A percentile compares a stretch with the other conserved stretches of the same genome.
phyloP scores from a whole-genome alignment of 306 rosid genomes.

The Inga leiocalycina region DNA sequence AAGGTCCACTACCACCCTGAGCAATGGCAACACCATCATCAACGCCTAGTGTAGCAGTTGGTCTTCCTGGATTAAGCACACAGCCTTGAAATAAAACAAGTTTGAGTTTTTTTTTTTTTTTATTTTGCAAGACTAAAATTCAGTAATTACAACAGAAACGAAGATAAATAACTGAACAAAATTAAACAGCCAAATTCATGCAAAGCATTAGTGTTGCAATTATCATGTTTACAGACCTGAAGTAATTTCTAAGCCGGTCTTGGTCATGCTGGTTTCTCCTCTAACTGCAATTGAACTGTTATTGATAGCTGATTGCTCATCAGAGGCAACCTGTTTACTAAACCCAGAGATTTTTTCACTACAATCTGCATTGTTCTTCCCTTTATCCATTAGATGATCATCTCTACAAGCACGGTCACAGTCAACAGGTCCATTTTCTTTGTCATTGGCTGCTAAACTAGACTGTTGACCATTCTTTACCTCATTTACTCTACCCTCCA shows the following conservation, averaged over 20 bases:
- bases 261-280: slow-evolving; percentile 58
- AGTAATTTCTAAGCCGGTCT: slow-evolving; percentile 52
- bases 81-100: slow-evolving; percentile 53
- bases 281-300: slow-evolving; percentile 42
- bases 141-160: slow-evolving; percentile 6
- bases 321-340: slow-evolving; percentile 45
- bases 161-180: slow-evolving; percentile 18
- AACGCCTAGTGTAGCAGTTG: slow-evolving; percentile 36
- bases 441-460: slow-evolving; percentile 51
- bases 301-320: slow-evolving; percentile 54
- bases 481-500: slow-evolving; percentile 52
- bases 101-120: slow-evolving; percentile 14
- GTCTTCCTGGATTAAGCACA: slow-evolving; percentile 47
- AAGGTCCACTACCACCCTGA: slow-evolving; percentile 45
- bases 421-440: slow-evolving; percentile 58
- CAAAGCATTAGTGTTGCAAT: slow-evolving; percentile 5
- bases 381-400: slow-evolving; percentile 52
- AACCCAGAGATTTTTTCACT: slow-evolving; percentile 55
- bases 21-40: slow-evolving; percentile 48
- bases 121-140: slow-evolving; percentile 24
- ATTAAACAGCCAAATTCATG: slow-evolving; percentile 19
- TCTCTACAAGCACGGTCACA: slow-evolving; percentile 49
- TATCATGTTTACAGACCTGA: slow-evolving; percentile 59
- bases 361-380: slow-evolving; percentile 51
- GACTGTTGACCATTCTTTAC: slow-evolving; percentile 49